Conservation (phyloP, 2,329 filamentous ascomycete species). For the Neopestalotiopsis rosae region DNA sequence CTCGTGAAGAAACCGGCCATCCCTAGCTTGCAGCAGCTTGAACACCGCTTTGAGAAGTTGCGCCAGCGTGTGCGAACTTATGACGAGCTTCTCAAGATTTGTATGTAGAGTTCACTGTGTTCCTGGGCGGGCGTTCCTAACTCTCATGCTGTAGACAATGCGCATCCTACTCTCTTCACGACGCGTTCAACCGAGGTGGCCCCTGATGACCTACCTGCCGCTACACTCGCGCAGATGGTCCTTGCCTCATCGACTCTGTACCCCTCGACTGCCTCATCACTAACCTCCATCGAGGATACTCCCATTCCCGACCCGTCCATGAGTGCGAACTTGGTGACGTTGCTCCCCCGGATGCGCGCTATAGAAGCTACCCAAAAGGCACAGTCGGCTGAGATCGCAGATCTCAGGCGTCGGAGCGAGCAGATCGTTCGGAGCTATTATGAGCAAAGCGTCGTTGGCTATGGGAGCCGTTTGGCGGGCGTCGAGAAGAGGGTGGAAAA, state of each 20-base stretch:
- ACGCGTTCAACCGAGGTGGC: conserved; percentile 51
- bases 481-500: conserved; percentile 71
- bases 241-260: conserved; percentile 62
- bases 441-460: conserved; percentile 71
- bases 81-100: conserved; percentile 64
- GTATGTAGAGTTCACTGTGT: conserved; percentile 43
- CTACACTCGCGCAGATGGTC: conserved; percentile 59
- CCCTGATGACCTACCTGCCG: conserved; percentile 56
- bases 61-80: conserved; percentile 60
- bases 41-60: conserved; percentile 57
- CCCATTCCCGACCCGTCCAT: conserved; percentile 61
- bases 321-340: conserved; percentile 60
- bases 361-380: conserved; percentile 64
- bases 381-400: conserved; percentile 67
- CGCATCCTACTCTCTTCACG: conserved; percentile 61
- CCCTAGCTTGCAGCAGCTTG: conserved; percentile 54
- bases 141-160: conserved; percentile 47
- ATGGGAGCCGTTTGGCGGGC: conserved; percentile 72
- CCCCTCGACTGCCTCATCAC: conserved; percentile 59
- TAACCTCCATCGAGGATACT: conserved; percentile 61
- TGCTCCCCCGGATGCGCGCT: conserved; percentile 67
- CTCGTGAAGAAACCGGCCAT: conserved; percentile 45
- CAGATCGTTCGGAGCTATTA: conserved; percentile 72
- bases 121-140: background rate
- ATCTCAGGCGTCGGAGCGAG: conserved; percentile 69